phyloP scores from a whole-genome alignment of 2,329 filamentous ascomycete genomes.

The Dactylellina sp. region DNA sequence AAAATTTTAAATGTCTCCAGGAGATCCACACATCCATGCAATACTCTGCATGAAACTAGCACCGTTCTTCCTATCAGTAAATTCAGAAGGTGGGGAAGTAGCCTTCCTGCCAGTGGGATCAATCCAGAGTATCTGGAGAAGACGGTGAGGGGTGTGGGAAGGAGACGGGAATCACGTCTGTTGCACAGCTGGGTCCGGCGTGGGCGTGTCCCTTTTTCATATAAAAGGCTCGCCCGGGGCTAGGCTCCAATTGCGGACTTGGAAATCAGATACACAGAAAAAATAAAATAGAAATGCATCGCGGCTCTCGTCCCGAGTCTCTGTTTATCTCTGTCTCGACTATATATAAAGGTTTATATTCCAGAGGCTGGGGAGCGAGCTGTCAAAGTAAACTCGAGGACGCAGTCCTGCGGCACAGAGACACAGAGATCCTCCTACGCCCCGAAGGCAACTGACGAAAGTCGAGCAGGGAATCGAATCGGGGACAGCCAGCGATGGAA shows the following conservation, averaged over 20 bases:
- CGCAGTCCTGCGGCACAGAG: constrained; percentile 51
- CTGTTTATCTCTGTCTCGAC: constrained; percentile 20
- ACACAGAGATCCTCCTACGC: not conserved
- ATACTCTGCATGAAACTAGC: constrained; percentile 56
- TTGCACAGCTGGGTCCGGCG: constrained; percentile 42
- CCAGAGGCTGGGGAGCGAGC: constrained; percentile 41
- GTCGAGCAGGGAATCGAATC: constrained; percentile 33
- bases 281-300: constrained; percentile 4
- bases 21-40: constrained; percentile 57
- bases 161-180: constrained; percentile 38
- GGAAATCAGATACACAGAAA: too few relatives aligned
- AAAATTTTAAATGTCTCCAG: constrained; percentile 54
- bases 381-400: constrained; percentile 37
- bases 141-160: constrained; percentile 37
- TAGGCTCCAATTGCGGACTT: constrained; percentile 34
- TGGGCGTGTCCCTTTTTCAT: not conserved
- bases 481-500: constrained; percentile 28
- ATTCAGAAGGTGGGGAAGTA: constrained; percentile 57
- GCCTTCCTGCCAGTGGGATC: constrained; percentile 39
- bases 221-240: constrained; percentile 25
- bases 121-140: constrained; percentile 44
- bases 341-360: constrained; percentile 27
- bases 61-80: constrained; percentile 56
- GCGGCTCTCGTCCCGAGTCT: constrained; percentile 26
- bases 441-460: constrained; percentile 36